Percentiles rank a stretch among this genome's conserved stretches.
Evolutionary conservation across 331 rosid species (phyloP).

Genomic region (Erythrophleum ivorense): DNA sequence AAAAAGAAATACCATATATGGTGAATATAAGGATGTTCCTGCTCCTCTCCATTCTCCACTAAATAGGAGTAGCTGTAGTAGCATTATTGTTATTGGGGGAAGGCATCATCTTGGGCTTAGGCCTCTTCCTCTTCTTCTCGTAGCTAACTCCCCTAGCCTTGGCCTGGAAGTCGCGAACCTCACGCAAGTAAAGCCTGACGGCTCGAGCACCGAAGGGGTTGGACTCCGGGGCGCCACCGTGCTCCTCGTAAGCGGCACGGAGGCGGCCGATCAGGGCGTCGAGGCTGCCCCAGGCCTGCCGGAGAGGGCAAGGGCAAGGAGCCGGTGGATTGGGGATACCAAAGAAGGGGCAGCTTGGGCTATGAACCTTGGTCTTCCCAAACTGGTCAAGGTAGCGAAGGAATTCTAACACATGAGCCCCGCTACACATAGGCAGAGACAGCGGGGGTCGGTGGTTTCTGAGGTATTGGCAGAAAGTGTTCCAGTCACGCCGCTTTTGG

Average conservation of each 20-base stretch:
- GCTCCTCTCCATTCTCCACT: neutral
- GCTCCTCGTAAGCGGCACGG: slow-evolving; percentile 81
- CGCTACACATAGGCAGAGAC: slow-evolving; percentile 58
- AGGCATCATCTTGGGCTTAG: slow-evolving; percentile 43
- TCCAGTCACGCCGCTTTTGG: slow-evolving; percentile 88
- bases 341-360: slow-evolving; percentile 69
- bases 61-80: neutral
- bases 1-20: neutral
- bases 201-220: slow-evolving; percentile 77
- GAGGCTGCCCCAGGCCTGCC: slow-evolving; percentile 93
- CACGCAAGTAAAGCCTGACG: slow-evolving; percentile 72
- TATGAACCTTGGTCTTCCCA: slow-evolving; percentile 83
- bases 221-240: slow-evolving; percentile 58
- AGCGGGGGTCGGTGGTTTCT: slow-evolving; percentile 75
- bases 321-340: slow-evolving; percentile 78
- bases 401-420: slow-evolving; percentile 76
- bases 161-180: slow-evolving; percentile 82
- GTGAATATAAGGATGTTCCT: neutral
- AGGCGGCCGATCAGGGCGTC: slow-evolving; percentile 89
- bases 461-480: slow-evolving; percentile 85
- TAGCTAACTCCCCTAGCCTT: slow-evolving; percentile 85
- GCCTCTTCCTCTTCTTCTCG: slow-evolving; percentile 80
- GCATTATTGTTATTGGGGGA: neutral
- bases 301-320: slow-evolving; percentile 83
- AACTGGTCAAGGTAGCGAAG: slow-evolving; percentile 84